These are phyloP conservation scores for Termitomyces sp. DNA, from an alignment of 768 basidiomycete genomes.

Conservation along the genomic window DNA sequence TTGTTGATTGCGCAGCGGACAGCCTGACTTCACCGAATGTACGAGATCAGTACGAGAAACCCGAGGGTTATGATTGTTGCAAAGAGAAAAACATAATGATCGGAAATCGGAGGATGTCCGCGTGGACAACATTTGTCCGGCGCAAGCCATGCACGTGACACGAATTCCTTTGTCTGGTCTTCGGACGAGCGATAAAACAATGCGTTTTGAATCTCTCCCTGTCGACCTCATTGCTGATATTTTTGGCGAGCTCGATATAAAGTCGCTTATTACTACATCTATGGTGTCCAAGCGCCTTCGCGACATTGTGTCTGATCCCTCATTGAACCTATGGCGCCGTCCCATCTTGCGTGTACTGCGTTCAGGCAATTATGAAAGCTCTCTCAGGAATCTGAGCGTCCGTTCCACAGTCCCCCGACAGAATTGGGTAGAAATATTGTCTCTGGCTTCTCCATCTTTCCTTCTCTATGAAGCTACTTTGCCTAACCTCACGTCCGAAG, in stretches of 20 bases:
- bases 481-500: constrained; percentile 56
- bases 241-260: constrained; percentile 61
- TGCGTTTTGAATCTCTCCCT: constrained; percentile 52
- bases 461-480: constrained; percentile 64
- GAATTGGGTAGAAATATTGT: constrained; percentile 76
- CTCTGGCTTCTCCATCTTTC: constrained; percentile 54
- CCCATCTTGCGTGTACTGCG: constrained; percentile 60
- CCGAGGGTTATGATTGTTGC: background rate
- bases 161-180: background rate
- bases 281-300: constrained; percentile 57
- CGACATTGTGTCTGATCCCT: constrained; percentile 52
- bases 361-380: constrained; percentile 38
- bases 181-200: constrained; percentile 2
- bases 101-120: background rate
- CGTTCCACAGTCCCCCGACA: constrained; percentile 62
- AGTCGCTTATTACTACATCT: constrained; percentile 51
- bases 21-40: background rate
- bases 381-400: constrained; percentile 56
- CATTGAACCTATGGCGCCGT: constrained; percentile 71
- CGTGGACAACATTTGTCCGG: background rate
- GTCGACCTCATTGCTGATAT: constrained; percentile 75
- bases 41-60: background rate
- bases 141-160: background rate
- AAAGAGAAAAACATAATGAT: background rate
- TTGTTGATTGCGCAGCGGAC: background rate